Evolutionary conservation across 2,329 filamentous ascomycete genomes (phyloP).

Genomic region (Ophiocordyceps camponoti-floridani): DNA sequence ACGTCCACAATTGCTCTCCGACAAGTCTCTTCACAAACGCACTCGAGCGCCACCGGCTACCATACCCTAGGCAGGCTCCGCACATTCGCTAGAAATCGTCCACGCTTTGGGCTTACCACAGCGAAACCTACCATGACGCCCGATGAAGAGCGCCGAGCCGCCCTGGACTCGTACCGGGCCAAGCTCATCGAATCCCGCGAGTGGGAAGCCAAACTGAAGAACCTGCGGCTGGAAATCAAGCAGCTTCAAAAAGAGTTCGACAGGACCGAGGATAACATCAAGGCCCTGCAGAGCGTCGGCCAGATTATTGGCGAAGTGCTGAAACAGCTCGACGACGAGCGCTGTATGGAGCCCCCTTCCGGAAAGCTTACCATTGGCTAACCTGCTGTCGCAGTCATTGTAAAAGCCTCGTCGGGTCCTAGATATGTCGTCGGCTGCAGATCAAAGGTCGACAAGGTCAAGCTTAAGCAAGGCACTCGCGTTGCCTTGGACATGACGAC

Average conservation of each 20-base stretch:
- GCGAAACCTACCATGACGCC: slow-evolving; percentile 23
- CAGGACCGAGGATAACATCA: slow-evolving; percentile 97
- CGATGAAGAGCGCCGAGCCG: slow-evolving; percentile 45
- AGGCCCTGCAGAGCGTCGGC: slow-evolving; percentile 93
- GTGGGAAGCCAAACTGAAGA: slow-evolving; percentile 97
- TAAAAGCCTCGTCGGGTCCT: slow-evolving; percentile 93
- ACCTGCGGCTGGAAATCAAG: slow-evolving; percentile 87
- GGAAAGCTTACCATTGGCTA: not conserved
- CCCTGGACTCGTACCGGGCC: slow-evolving; percentile 59
- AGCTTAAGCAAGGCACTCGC: slow-evolving; percentile 94
- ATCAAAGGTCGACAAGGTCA: slow-evolving; percentile 92
- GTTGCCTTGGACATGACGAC: slow-evolving; percentile 99
- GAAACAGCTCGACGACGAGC: slow-evolving; percentile 96
- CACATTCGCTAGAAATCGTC: not conserved
- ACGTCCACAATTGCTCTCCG: slow-evolving; percentile 5
- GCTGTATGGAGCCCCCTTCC: slow-evolving; percentile 41
- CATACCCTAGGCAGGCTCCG: not conserved
- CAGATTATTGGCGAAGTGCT: slow-evolving; percentile 98
- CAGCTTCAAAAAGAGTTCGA: slow-evolving; percentile 88
- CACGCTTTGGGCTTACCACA: not conserved
- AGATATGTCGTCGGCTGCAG: slow-evolving; percentile 96
- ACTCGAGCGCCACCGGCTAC: not conserved
- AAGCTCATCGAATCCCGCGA: slow-evolving; percentile 89
- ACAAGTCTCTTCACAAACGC: slow-evolving; percentile 7
- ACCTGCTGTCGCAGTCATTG: slow-evolving; percentile 53